These are phyloP conservation scores for Cucurbita maxima DNA, from an alignment of 306 rosid genomes.

Conservation along the genomic window DNA sequence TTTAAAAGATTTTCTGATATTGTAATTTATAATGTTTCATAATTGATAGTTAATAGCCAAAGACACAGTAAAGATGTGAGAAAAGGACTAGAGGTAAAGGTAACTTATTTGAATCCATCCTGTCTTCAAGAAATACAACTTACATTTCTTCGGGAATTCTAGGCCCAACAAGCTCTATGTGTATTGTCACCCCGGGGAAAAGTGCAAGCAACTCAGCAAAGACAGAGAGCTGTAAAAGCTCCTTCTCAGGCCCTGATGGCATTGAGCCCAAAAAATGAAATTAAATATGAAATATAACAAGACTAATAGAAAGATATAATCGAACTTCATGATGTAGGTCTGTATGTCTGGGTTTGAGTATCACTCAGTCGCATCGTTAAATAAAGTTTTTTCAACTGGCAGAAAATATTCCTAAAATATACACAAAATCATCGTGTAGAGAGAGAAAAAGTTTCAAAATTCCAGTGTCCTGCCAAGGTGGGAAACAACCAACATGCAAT, in stretches of 20 bases:
- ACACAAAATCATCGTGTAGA: neutral
- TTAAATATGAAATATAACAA: neutral
- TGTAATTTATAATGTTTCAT: neutral
- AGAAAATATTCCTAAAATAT: neutral
- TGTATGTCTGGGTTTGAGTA: neutral
- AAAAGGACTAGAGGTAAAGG: neutral
- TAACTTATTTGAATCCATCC: neutral
- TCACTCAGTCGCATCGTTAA: neutral
- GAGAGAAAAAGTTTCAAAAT: neutral
- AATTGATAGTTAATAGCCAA: neutral
- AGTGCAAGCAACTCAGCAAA: conserved; percentile 68
- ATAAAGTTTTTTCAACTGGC: neutral
- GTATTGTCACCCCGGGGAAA: conserved; percentile 51
- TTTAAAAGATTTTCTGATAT: neutral
- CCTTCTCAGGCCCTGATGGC: conserved; percentile 75
- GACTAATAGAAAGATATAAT: neutral
- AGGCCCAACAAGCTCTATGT: conserved; percentile 74
- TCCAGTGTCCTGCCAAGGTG: neutral
- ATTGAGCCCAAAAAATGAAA: neutral
- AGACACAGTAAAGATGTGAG: neutral
- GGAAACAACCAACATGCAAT: neutral
- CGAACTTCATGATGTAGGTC: neutral
- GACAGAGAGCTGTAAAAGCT: conserved; percentile 62
- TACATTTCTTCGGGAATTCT: conserved; percentile 60
- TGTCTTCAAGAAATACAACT: conserved; percentile 3